Percentiles rank a stretch among this genome's conserved stretches.
phyloP scores from a whole-genome alignment of 2,329 filamentous ascomycete species.

The Scytalidium lignicola region DNA sequence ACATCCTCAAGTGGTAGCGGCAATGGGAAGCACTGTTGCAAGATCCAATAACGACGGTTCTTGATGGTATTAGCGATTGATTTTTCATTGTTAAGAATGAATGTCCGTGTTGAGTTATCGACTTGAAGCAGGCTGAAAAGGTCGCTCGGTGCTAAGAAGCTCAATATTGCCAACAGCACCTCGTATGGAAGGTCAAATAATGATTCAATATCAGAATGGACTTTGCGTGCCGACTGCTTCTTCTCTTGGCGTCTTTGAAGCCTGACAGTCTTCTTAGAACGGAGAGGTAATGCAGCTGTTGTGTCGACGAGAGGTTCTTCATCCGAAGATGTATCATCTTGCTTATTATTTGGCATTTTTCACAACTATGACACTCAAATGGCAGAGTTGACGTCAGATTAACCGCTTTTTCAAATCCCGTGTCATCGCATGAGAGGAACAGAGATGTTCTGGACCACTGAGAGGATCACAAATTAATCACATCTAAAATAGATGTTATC shows the following conservation, averaged over 20 bases:
- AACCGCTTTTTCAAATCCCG: no score
- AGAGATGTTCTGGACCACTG: no score
- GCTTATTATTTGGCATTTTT: background rate
- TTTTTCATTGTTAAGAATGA: constrained; percentile 39
- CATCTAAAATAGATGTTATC: no score
- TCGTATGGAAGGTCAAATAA: constrained; percentile 48
- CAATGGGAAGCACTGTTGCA: constrained; percentile 45
- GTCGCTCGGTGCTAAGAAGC: constrained; percentile 44
- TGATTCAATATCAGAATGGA: constrained; percentile 19
- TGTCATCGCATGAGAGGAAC: no score
- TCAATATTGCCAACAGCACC: constrained; percentile 42
- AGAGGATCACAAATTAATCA: no score
- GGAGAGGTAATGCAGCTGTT: constrained; percentile 42
- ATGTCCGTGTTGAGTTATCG: constrained; percentile 35
- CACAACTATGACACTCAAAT: background rate
- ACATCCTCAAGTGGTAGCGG: constrained; percentile 40
- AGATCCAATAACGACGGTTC: constrained; percentile 41
- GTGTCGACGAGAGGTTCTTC: constrained; percentile 41
- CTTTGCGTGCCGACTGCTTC: constrained; percentile 29
- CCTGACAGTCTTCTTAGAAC: constrained; percentile 49
- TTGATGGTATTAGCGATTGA: constrained; percentile 40
- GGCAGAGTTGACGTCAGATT: no score
- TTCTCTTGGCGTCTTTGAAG: constrained; percentile 38
- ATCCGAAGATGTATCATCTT: background rate
- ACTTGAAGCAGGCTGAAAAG: constrained; percentile 40